Percentiles rank a stretch among this genome's conserved stretches.
Conservation (phyloP, 1,284 basidiomycete species). For the Ganoderma sp. region DNA sequence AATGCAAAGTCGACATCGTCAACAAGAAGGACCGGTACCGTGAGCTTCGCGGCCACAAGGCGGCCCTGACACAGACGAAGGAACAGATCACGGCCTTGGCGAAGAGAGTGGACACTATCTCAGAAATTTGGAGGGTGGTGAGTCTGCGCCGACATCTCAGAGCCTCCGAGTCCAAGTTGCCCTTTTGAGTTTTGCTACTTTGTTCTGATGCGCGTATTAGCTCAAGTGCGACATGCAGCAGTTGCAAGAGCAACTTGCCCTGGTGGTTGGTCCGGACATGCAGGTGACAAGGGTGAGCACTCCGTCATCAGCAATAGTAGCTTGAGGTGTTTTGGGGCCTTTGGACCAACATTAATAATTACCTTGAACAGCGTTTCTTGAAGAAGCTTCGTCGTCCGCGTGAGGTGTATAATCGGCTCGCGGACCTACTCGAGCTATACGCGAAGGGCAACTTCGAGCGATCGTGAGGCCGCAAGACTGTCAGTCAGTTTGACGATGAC, state of each 20-base stretch:
- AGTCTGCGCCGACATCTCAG: neutral
- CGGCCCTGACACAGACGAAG: neutral
- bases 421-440: slow-evolving; percentile 12
- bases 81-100: neutral
- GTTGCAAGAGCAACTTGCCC: slow-evolving; percentile 15
- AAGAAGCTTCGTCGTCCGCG: slow-evolving; percentile 17
- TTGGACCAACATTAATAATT: neutral
- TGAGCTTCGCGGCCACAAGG: neutral
- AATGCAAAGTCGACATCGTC: neutral
- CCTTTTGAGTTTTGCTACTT: neutral
- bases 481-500: neutral
- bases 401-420: slow-evolving; percentile 12
- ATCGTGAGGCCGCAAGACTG: neutral
- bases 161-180: too few species aligned
- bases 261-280: slow-evolving; percentile 16
- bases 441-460: slow-evolving; percentile 11
- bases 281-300: slow-evolving; percentile 2
- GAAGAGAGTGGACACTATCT: neutral
- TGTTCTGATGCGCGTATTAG: neutral
- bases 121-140: neutral
- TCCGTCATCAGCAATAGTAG: neutral
- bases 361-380: slow-evolving; percentile 11
- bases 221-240: slow-evolving; percentile 18
- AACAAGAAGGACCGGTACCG: neutral
- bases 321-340: neutral